A percentile compares a stretch with the other conserved stretches of the same genome.
phyloP scores from a whole-genome alignment of 2,329 filamentous ascomycete genomes.

The Pestalotiopsis fici region DNA sequence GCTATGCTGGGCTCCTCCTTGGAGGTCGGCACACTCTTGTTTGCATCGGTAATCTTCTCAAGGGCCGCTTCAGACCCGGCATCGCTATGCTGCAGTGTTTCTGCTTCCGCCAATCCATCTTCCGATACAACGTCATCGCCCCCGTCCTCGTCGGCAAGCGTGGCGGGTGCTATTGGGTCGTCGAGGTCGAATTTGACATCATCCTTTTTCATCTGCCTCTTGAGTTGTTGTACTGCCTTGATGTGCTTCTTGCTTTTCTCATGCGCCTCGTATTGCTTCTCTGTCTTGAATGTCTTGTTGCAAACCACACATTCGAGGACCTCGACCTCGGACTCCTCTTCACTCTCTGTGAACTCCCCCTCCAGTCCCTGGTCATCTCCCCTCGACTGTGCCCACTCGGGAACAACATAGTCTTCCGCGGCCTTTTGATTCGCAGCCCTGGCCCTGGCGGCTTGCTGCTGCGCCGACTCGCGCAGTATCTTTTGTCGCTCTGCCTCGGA shows the following conservation, averaged over 20 bases:
- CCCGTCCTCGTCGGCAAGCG: neutral
- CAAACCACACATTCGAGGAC: constrained; percentile 77
- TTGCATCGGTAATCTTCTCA: constrained; percentile 1
- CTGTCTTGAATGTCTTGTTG: constrained; percentile 81
- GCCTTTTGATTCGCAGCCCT: constrained; percentile 80
- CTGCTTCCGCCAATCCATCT: constrained; percentile 12
- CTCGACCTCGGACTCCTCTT: constrained; percentile 57
- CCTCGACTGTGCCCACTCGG: constrained; percentile 73
- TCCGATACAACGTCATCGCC: neutral
- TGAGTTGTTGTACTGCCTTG: constrained; percentile 80
- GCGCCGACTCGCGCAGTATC: constrained; percentile 73
- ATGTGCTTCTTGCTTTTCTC: constrained; percentile 96
- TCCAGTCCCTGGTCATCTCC: constrained; percentile 49
- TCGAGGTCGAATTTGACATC: constrained; percentile 53
- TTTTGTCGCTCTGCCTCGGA: constrained; percentile 81
- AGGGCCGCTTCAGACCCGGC: neutral
- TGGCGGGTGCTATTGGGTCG: neutral
- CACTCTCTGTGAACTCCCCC: constrained; percentile 60
- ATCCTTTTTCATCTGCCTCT: constrained; percentile 81
- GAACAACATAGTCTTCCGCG: constrained; percentile 62
- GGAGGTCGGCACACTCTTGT: neutral
- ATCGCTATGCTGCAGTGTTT: neutral
- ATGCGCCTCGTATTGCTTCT: constrained; percentile 87
- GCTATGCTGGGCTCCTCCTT: neutral
- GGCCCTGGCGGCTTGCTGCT: constrained; percentile 81